Evolutionary conservation across 2,329 filamentous ascomycete genomes (phyloP), one percentile per base, ranked within the genome.

Genomic region (Aspergillus puulaauensis): DNA sequence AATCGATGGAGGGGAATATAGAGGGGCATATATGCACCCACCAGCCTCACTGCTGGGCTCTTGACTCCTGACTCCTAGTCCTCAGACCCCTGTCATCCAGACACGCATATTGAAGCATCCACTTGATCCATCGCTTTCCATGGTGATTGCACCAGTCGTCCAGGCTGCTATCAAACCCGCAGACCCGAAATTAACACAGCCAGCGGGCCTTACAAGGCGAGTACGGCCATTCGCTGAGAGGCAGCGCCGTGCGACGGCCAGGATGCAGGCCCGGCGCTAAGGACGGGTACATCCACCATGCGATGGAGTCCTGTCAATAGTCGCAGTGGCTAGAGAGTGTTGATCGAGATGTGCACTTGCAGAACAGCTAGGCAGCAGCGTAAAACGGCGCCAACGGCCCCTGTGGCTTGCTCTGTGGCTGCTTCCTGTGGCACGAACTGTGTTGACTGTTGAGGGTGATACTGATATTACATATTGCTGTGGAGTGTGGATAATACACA

Each of bases 291-390:
- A 58, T 56, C 62, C 64, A 64, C 63, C 37, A n/a, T 15, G 35
- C 40, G 33, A 53, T 58, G 56, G 57, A 54, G 37, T 52, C 46
- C 23, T 48, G 48, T 57, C 58, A 61, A 63, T 62, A 64, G 60
- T 61, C 24, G 15, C 45, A 52, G 37, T 51, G 54, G 55, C 45
- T 57, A 54, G 53, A 48, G 45, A 31, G 27, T 31, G 45, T 24
- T 59, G 60, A 60, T 62, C 60, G 44, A 50, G 44, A 47, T 50
- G 17, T 47, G 40, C 39, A 60, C 31, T 54, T 61, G 58, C 56
- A 57, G 45, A 24, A 50, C 31, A 44, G 53, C 57, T 60, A 66
- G 64, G 63, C 64, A 66, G 64, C 61, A 57, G 59, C 61, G 61
- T 61, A 57, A 49, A 44, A 33, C 23, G 12, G 19, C 19, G 24